Evolutionary conservation across 352 stramenopile genomes (phyloP).

Genomic region (Phytopythium kandeliae): DNA sequence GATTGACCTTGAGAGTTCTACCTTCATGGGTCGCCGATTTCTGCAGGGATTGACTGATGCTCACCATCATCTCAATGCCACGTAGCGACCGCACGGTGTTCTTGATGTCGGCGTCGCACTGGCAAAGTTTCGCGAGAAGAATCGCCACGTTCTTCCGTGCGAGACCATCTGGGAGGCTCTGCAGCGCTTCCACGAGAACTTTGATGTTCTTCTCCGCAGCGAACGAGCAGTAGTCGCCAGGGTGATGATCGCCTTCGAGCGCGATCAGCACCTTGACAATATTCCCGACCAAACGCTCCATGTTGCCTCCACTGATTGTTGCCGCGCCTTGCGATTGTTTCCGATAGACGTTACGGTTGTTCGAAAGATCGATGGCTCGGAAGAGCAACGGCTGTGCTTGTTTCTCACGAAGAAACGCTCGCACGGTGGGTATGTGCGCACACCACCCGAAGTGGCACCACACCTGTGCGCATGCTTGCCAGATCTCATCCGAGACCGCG

Average conservation of each 20-base stretch:
- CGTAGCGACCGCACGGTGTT: conserved; percentile 45
- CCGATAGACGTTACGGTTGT: conserved; percentile 18
- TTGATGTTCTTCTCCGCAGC: conserved; percentile 17
- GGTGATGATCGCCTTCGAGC: conserved; percentile 20
- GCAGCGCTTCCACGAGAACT: conserved; percentile 37
- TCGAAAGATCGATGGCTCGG: conserved; percentile 31
- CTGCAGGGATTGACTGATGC: conserved; percentile 48
- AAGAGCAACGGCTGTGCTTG: conserved; percentile 26
- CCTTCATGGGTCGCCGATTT: conserved; percentile 2
- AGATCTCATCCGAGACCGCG: conserved; percentile 21
- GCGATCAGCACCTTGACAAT: conserved; percentile 62
- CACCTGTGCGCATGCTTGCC: conserved; percentile 61
- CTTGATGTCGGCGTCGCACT: conserved; percentile 40
- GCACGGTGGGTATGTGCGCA: conserved; percentile 18
- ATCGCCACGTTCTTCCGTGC: conserved; percentile 77
- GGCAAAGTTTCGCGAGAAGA: conserved; percentile 65
- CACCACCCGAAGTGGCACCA: conserved; percentile 74
- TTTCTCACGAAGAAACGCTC: conserved; percentile 31
- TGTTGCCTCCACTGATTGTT: conserved; percentile 8
- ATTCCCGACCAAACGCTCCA: conserved; percentile 59
- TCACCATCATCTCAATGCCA: conserved; percentile 80
- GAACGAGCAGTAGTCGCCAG: conserved; percentile 15
- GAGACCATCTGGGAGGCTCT: conserved; percentile 37
- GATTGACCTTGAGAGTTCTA: background rate
- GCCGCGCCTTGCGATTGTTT: background rate